phyloP scores from a whole-genome alignment of 116 monocot genomes.

The Iris pallida region DNA sequence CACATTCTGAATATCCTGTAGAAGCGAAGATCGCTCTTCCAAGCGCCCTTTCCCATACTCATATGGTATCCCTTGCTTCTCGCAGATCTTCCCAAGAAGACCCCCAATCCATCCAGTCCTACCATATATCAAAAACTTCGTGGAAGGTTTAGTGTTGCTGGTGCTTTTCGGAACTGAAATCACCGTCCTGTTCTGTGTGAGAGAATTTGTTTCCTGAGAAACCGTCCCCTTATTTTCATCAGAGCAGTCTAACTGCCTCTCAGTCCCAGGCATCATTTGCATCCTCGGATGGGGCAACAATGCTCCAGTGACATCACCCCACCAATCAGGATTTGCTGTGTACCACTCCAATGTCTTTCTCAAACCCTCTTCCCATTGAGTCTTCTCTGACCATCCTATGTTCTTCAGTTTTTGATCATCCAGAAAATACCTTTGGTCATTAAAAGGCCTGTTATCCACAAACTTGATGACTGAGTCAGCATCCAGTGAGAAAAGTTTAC shows the following conservation, averaged over 20 bases:
- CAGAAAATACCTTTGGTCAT: slow-evolving; percentile 21
- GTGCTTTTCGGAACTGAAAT: not conserved
- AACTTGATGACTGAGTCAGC: slow-evolving; percentile 7
- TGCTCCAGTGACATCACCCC: slow-evolving; percentile 23
- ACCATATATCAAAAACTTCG: slow-evolving; percentile 21
- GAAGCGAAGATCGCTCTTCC: slow-evolving; percentile 7
- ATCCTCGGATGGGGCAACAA: slow-evolving; percentile 23
- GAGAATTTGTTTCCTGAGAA: not conserved
- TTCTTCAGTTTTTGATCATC: slow-evolving; percentile 20
- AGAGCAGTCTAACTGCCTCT: slow-evolving; percentile 10
- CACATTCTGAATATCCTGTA: slow-evolving; percentile 12
- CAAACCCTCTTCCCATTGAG: slow-evolving; percentile 20
- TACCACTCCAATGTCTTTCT: slow-evolving; percentile 22
- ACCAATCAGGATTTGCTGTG: slow-evolving; percentile 13
- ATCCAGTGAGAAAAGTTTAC: slow-evolving; percentile 11
- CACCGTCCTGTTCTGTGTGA: not conserved
- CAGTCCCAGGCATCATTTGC: slow-evolving; percentile 19
- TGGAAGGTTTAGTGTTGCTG: not conserved
- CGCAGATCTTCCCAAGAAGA: slow-evolving; percentile 15
- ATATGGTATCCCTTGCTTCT: slow-evolving; percentile 12
- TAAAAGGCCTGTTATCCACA: slow-evolving; percentile 22
- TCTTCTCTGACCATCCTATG: slow-evolving; percentile 17
- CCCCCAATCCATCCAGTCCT: slow-evolving; percentile 22
- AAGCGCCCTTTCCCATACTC: slow-evolving; percentile 20
- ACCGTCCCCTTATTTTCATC: not conserved